phyloP scores from a whole-genome alignment of 2,329 filamentous ascomycete genomes.

The Phaeosphaeriaceae sp. region DNA sequence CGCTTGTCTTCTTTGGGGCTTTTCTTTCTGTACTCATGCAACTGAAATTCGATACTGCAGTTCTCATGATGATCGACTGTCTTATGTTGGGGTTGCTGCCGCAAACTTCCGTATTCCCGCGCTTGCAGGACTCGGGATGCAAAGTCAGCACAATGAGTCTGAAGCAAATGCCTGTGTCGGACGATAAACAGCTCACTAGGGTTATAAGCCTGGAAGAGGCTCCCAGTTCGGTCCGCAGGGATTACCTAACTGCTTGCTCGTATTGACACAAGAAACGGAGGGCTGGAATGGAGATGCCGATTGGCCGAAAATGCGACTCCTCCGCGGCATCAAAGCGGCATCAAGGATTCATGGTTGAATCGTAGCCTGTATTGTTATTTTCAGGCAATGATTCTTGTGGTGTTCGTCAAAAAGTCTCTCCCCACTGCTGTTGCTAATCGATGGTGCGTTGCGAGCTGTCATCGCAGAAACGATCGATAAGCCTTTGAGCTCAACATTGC shows the following conservation, averaged over 20 bases:
- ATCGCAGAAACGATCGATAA: neutral
- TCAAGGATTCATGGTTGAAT: slow-evolving; percentile 10
- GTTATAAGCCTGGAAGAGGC: slow-evolving; percentile 21
- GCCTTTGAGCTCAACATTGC: neutral
- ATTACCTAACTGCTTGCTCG: slow-evolving; percentile 12
- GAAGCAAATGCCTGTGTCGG: slow-evolving; percentile 20
- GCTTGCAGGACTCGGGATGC: slow-evolving; percentile 10
- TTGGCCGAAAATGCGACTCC: slow-evolving; percentile 14
- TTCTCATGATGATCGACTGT: slow-evolving; percentile 22
- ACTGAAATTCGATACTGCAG: slow-evolving; percentile 28
- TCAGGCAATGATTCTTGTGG: neutral
- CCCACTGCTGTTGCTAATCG: no score
- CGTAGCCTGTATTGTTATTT: neutral
- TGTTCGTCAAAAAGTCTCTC: neutral
- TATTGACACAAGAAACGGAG: slow-evolving; percentile 20
- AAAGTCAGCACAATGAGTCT: slow-evolving; percentile 10
- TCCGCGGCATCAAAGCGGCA: slow-evolving; percentile 8
- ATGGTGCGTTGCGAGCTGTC: neutral
- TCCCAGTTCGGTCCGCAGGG: slow-evolving; percentile 19
- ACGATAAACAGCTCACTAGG: slow-evolving; percentile 36
- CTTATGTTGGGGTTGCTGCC: slow-evolving; percentile 14
- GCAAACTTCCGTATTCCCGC: slow-evolving; percentile 22
- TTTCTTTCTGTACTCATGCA: slow-evolving; percentile 27
- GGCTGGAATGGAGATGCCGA: slow-evolving; percentile 24
- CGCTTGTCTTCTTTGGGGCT: slow-evolving; percentile 27